Evolutionary conservation across 495 filamentous ascomycete species (phyloP), one percentile per base, ranked within the genome.

Genomic region (Penicillium ucsense): DNA sequence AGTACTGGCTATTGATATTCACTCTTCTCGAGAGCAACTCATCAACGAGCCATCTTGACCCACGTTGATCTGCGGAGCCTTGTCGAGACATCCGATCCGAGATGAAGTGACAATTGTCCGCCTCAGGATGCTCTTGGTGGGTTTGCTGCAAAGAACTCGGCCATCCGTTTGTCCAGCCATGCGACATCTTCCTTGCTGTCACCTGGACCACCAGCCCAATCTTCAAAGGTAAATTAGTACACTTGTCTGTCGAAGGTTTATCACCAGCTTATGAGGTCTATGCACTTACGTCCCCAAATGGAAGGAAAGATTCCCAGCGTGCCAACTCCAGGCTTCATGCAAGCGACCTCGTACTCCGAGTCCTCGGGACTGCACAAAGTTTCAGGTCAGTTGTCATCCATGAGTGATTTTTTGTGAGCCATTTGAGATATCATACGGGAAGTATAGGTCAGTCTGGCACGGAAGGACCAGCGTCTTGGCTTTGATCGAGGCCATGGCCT

Each of bases 381-480:
- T 20, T 3, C 39, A 12, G 42, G 35, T 66, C 36, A 67, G 55
- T 32, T 32, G 45, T 33, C 3, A 2, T 9, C 11, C 20, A 20
- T 20, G 20, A 20, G 20, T 11, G 20, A 5, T 1, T 27, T 4
- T 4, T 36, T 6, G 7, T 2, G n/a, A 11, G 1, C 10, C 28
- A 29, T 20, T 4, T 1, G 3, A 4, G 0, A 0, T 31, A 3
- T 66, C 80, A 66, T 61, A 81, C 68, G 84, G 81, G 59, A 88
- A 88, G 55, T 88, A 88, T 4, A 86, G 65, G 57, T 88, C 84
- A 0, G 82, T 86, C 57, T 84, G 76, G 5, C 64, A 59, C 2
- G 84, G 83, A 6, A 86, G 54, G 6, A 86, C 79, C 29, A 87
- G 60, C 0, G 76, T 76, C 52, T 81, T 84, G 5, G 82, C 82